Percentiles rank a stretch among this genome's conserved stretches.
These are phyloP conservation scores for Blastobotrys terrestris DNA, from an alignment of 805 yeast genomes.

Conservation along the genomic window DNA sequence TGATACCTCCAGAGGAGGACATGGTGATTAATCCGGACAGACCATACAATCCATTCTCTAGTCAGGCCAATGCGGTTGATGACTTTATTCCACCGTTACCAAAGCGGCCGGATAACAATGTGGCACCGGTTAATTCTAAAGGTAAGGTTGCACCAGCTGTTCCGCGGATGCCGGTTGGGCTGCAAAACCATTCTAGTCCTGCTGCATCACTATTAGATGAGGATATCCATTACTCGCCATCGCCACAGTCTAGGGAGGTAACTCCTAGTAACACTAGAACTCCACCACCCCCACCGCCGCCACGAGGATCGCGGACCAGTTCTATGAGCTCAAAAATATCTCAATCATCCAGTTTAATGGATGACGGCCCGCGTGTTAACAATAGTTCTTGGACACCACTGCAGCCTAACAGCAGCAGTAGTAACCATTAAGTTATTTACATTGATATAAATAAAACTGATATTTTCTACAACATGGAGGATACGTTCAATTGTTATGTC, in stretches of 20 bases:
- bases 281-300: constrained; percentile 11
- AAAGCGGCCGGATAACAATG: constrained; percentile 4
- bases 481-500: too few relatives aligned
- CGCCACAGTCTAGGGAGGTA: not conserved
- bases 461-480: too few relatives aligned
- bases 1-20: constrained; percentile 37
- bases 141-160: constrained; percentile 3
- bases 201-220: not conserved
- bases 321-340: constrained; percentile 6
- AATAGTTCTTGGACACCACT: constrained; percentile 13
- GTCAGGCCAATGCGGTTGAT: constrained; percentile 38
- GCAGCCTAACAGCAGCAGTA: constrained; percentile 7
- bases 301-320: constrained; percentile 10
- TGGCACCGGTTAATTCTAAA: constrained; percentile 1
- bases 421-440: not conserved
- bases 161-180: constrained; percentile 6
- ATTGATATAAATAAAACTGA: too few relatives aligned
- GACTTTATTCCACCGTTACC: constrained; percentile 40
- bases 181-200: not conserved
- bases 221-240: not conserved
- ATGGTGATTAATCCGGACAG: constrained; percentile 61
- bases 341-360: constrained; percentile 5
- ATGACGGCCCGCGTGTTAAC: not conserved
- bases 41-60: constrained; percentile 68
- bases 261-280: not conserved